phyloP scores from a whole-genome alignment of 108 stramenopile species.

The Heterococcus sp. region DNA sequence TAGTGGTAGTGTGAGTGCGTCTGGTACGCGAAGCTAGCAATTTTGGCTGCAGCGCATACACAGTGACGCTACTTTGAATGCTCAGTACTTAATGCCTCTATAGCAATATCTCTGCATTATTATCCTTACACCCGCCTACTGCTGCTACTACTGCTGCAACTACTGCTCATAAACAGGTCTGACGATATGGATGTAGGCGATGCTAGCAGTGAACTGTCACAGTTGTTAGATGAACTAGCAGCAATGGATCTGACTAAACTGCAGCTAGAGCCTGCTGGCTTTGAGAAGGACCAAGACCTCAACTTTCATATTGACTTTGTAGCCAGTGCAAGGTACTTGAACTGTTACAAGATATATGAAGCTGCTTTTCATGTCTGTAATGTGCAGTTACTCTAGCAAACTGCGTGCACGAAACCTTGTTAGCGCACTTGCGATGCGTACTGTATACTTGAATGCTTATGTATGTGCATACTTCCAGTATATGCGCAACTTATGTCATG shows the following conservation, averaged over 20 bases:
- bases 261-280: slow-evolving; percentile 49
- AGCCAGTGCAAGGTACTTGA: slow-evolving; percentile 42
- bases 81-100: not conserved
- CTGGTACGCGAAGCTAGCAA: too few species aligned
- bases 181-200: not conserved
- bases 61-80: too few species aligned
- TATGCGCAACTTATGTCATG: too few species aligned
- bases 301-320: slow-evolving; percentile 68
- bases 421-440: not conserved
- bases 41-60: too few species aligned
- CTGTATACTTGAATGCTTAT: too few species aligned
- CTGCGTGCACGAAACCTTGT: not conserved
- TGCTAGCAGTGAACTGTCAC: not conserved
- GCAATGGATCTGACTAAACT: slow-evolving; percentile 24
- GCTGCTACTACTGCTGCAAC: not conserved
- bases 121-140: too few species aligned
- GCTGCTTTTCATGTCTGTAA: not conserved
- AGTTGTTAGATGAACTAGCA: slow-evolving; percentile 17
- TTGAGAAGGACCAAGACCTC: slow-evolving; percentile 61
- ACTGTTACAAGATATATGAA: too few species aligned
- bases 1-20: too few species aligned
- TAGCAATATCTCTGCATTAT: not conserved
- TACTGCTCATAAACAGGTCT: not conserved
- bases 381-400: not conserved
- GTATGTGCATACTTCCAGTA: too few species aligned